Base-by-base conservation (phyloP, 140 eudicot genomes). In the Bidens hawaiensis region DNA sequence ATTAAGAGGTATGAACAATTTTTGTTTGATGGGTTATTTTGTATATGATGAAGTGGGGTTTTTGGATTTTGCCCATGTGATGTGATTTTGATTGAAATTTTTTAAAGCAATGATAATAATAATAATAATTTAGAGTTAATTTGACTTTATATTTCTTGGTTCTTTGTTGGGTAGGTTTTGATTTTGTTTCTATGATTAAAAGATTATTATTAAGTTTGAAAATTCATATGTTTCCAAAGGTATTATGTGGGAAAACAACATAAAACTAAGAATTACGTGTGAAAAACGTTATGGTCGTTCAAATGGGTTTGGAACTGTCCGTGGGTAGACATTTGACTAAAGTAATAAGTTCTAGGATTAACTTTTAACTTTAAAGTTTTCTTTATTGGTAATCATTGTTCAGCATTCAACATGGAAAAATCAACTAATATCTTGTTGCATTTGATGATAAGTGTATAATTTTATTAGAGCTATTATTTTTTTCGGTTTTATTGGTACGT, bases 141-240 rank as follows among this genome's bases (percentile, higher is more conserved):
- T 69, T 69, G 67, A 58, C 60, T 15, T 36, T 50, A n/a, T n/a
- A n/a, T 54, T 38, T 46, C 33, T 59, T n/a, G 21, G 22, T 30
- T 48, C 3, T 70, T 33, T 65, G 45, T 65, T 50, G 25, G 71
- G 71, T 65, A 50, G 71, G 71, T 50, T 51, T 33, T 50, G 71
- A 65, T 65, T 65, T 65, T 51, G 51, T 50, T 65, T 8, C 23
- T 22, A 22, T 50, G n/a, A 24, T 7, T 51, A 21, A 65, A 65
- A 51, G 14, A 65, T 38, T 5, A 12, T 60, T 21, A n/a, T 38
- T 2, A 8, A 38, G 14, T 34, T 57, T 59, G 64, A 59, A 59
- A 59, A 8, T 59, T 33, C n/a, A 58, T 28, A 30, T 28, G 6
- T 30, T 3, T 30, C 34, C 6, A 30, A 30, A 30, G 34, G 34